Conservation (phyloP, 1,284 basidiomycete species). For the Trametes polyzona region DNA sequence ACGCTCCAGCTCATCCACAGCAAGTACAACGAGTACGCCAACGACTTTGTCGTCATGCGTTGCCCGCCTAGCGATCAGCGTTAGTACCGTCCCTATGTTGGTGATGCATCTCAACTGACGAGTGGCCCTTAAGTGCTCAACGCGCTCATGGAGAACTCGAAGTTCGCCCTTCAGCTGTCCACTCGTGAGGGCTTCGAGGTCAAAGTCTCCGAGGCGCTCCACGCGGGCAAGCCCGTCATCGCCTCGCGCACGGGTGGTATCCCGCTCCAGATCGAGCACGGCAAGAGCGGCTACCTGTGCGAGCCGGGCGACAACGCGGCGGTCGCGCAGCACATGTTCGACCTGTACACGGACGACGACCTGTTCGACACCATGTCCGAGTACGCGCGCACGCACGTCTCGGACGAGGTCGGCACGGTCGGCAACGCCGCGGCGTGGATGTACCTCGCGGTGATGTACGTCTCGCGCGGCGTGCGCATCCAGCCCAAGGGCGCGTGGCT, state of each 20-base stretch:
- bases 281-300: conserved; percentile 82
- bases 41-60: conserved; percentile 80
- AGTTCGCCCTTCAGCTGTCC: conserved; percentile 78
- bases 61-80: conserved; percentile 80
- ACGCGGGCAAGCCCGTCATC: conserved; percentile 82
- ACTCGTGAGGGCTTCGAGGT: conserved; percentile 91
- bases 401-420: conserved; percentile 80
- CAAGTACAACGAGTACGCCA: conserved; percentile 58
- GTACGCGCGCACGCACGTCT: conserved; percentile 74
- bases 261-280: conserved; percentile 83
- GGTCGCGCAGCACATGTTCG: conserved; percentile 74
- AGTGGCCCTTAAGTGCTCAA: conserved; percentile 62
- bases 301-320: conserved; percentile 71
- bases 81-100: conserved; percentile 40
- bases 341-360: conserved; percentile 73
- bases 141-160: conserved; percentile 75
- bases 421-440: conserved; percentile 82
- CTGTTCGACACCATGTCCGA: conserved; percentile 66
- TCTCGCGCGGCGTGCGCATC: conserved; percentile 67
- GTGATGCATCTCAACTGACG: neutral
- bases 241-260: conserved; percentile 85
- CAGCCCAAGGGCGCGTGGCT: conserved; percentile 80
- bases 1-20: conserved; percentile 60
- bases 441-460: conserved; percentile 80
- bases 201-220: conserved; percentile 89